Evolutionary conservation across 805 yeast genomes (phyloP), one percentile per base, ranked within the genome.

Genomic region (Starmerella stigmatis): DNA sequence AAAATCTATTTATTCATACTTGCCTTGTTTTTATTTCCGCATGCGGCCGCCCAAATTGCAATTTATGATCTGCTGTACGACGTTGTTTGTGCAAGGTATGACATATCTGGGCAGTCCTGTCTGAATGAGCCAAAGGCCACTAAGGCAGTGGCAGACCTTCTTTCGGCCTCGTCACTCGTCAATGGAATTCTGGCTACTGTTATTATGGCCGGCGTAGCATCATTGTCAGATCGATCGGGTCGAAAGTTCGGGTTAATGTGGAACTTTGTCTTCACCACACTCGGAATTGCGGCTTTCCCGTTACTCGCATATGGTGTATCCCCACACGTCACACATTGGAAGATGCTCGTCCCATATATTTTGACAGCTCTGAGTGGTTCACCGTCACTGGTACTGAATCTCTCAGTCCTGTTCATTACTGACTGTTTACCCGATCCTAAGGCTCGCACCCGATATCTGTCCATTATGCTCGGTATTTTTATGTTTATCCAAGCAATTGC

Each of bases 401-500:
- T 50, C 17, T 47, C 48, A 3, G 46, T 50, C 2, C 40, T 50
- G 10, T 38, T 47, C 41, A 47, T 50, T 16, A 40, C 50, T 5
- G 53, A 50, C 21, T 23, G 35, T 10, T 32, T 50, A 12, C 36
- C 46, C 3, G 41, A 45, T 7, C 45, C 48, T 2, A 9, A 20
- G 11, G 6, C 25, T 22, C 46, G 51, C 7, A 50, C 53, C n/a
- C 27, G 42, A 22, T 43, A 48, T 19, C 33, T 50, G 13, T 44
- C 50, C 7, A 15, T 47, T 12, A 9, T 47, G 22, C 27, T 47
- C 4, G 53, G 53, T 9, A 16, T 31, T 12, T 17, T 37, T 9
- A 50, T 50, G 53, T 43, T 44, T 11, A 37, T 41, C 10, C 50
- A 46, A 15, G 50, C 51, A 4, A 10, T 34, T 6, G 50, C 50